Evolutionary conservation across 805 yeast species (phyloP).

Genomic region (Candida arabinofermentans): DNA sequence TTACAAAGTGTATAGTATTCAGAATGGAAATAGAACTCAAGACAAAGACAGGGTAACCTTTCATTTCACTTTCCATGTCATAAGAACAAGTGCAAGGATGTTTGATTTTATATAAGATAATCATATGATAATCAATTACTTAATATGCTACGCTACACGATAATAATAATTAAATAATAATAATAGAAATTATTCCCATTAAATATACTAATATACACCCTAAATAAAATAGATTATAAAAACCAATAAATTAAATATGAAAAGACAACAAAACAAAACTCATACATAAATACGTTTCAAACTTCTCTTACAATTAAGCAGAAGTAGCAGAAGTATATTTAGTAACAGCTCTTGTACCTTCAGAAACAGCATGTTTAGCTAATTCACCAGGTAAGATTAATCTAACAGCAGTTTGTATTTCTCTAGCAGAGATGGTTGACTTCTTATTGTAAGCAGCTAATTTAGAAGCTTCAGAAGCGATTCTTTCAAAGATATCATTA

Average conservation of each 20-base stretch:
- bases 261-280: slow-evolving; percentile 5
- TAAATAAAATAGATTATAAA: slow-evolving; percentile 19
- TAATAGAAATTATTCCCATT: slow-evolving; percentile 21
- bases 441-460: slow-evolving; percentile 98
- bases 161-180: neutral
- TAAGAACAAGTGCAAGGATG: too few relatives aligned
- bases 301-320: slow-evolving; percentile 21
- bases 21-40: too few relatives aligned
- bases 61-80: too few relatives aligned
- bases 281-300: neutral
- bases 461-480: slow-evolving; percentile 96
- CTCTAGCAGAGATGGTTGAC: slow-evolving; percentile 96
- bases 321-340: slow-evolving; percentile 73
- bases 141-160: neutral
- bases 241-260: slow-evolving; percentile 13
- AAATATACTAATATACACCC: slow-evolving; percentile 33
- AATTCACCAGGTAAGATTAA: slow-evolving; percentile 96
- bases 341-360: slow-evolving; percentile 97
- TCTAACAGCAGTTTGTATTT: slow-evolving; percentile 96
- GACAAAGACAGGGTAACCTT: too few relatives aligned
- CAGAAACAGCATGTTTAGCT: slow-evolving; percentile 96
- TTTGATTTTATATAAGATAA: too few relatives aligned
- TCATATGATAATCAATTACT: too few relatives aligned
- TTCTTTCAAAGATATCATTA: slow-evolving; percentile 96
- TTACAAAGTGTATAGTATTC: too few relatives aligned